These are phyloP conservation scores for Suillus subaureus DNA, from an alignment of 768 basidiomycete species.

Conservation along the genomic window DNA sequence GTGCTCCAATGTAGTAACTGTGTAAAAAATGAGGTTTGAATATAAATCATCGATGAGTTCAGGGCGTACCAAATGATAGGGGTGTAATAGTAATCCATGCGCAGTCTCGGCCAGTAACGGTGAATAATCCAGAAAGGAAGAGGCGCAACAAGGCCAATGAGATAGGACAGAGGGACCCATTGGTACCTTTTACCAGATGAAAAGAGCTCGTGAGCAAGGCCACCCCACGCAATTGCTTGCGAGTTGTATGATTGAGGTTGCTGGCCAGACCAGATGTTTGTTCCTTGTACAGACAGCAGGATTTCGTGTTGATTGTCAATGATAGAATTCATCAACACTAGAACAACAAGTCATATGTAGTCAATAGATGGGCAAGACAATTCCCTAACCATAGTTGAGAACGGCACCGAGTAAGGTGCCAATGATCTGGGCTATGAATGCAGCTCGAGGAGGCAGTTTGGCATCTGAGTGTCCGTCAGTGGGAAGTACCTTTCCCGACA, in stretches of 20 bases:
- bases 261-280: constrained; percentile 38
- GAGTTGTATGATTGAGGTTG: constrained; percentile 33
- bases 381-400: constrained; percentile 44
- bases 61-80: no score
- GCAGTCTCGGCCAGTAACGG: no score
- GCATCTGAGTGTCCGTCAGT: constrained; percentile 41
- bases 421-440: constrained; percentile 58
- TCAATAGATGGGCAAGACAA: not conserved
- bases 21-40: no score
- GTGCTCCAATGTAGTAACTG: no score
- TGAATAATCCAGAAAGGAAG: no score
- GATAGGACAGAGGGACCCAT: no score
- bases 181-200: no score
- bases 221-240: no score
- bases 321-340: constrained; percentile 62
- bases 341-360: constrained; percentile 11
- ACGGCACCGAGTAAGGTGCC: constrained; percentile 58
- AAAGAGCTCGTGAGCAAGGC: no score
- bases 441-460: constrained; percentile 65
- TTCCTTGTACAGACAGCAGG: constrained; percentile 56
- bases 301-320: constrained; percentile 52
- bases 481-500: constrained; percentile 15
- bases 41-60: no score
- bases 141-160: no score
- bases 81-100: no score